Base-by-base conservation (phyloP, 2,329 filamentous ascomycete genomes). In the Arthrinium puccinioides region DNA sequence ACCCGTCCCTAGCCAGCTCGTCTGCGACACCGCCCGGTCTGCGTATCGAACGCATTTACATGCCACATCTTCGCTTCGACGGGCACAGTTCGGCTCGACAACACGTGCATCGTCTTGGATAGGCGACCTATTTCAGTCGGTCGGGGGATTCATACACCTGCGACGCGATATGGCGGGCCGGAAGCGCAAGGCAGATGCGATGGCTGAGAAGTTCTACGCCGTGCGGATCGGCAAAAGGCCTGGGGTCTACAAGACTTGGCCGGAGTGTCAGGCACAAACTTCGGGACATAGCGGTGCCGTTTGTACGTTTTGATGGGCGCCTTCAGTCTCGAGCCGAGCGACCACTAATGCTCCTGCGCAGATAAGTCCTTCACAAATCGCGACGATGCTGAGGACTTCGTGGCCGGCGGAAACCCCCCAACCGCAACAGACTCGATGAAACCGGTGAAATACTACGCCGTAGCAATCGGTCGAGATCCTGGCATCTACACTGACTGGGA, bases 301-400 rank as follows among this genome's bases (percentile, higher is more conserved):
- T 24, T 87, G 84, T 87, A 66, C 59, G 82, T 74, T 29, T 38
- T 25, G 5, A 15, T 15, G 23, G 5, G 7, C 24, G 5, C n/a
- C 34, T 8, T 11, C 20, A 7, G n/a, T 19, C 24, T 23, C 4
- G 20, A 9, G 21, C 6, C n/a, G 32, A 14, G 32, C 14, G 16
- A 36, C 6, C 21, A 35, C 32, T 24, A 30, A 41, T 21, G 32
- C 43, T 45, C 19, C n/a, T 37, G 15, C 27, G 19, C 43, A 92
- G 87, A 84, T 67, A 90, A 92, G 64, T 87, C 84, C 2, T 96
- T 95, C 55, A 63, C 70, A 9, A 78, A 74, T 1, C 66, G 72
- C 41, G 73, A 80, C 44, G 87, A 95, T 42, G 90, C 90, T n/a
- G 74, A 84, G 51, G 78, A 76, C 2, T 96, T 86, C 55, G 69